Base-by-base conservation (phyloP, 768 basidiomycete species). In the Macrolepiota dolichaula region DNA sequence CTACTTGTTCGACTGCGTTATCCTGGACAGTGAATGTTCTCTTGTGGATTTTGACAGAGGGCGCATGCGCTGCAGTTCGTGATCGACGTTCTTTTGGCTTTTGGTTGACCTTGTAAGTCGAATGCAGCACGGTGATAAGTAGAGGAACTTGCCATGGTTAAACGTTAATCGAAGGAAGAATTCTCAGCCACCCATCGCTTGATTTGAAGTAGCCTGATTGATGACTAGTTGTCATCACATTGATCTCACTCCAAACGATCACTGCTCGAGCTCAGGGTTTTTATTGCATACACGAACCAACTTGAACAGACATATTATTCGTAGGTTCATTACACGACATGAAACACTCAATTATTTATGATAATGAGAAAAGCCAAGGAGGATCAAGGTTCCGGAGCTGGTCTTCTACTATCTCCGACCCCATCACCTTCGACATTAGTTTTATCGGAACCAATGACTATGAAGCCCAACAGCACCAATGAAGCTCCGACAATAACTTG, bases 401-500 rank as follows among this genome's bases (percentile, higher is more conserved):
- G 4, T 12, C 12, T 0, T 24, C 4, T n/a, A 1, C 6, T 10
- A 17, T 22, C 47, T 24, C 13, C 13, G 7, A 3, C 22, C 15
- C 19, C 9, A 49, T 11, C 1, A 27, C 3, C 24, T 27, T 49
- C 24, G 12, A 22, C 24, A 24, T 49, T 49, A 6, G 56, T 37
- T 38, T 44, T 29, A 46, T 70, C 70, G 24, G 72, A 51, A 22
- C 73, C 72, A 24, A 71, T 66, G 4, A 65, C 64, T 12, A 89
- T 78, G 68, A 97, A 97, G 63, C 86, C 88, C 19, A 81, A 69
- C 7, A 96, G 73, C 3, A 97, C 94, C 49, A 97, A 73, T 5
- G 79, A 61, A 0, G 93, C 95, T 11, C 96, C 96, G 11, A 86
- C 27, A 27, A 93, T 72, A 15, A 91, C 88, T 68, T 88, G 80